A percentile compares a stretch with the other conserved stretches of the same genome.
These are phyloP conservation scores for Glonium stellatum DNA, from an alignment of 495 filamentous ascomycete genomes.

Conservation along the genomic window DNA sequence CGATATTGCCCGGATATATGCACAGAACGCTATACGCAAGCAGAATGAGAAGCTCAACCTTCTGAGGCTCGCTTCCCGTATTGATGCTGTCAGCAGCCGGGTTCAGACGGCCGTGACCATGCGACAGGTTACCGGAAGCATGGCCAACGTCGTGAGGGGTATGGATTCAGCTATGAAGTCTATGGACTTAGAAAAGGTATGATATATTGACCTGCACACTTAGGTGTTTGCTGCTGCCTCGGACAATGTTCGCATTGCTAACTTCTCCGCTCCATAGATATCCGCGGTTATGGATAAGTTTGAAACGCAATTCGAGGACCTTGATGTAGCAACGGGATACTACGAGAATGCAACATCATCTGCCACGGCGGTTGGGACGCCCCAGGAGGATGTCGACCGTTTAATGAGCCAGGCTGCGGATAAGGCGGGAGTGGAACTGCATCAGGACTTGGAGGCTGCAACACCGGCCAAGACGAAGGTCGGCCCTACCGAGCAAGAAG, in stretches of 20 bases:
- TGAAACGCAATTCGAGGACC: conserved; percentile 75
- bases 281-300: conserved; percentile 66
- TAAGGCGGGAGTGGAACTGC: conserved; percentile 70
- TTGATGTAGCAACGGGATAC: conserved; percentile 73
- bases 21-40: conserved; percentile 79
- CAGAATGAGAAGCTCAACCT: conserved; percentile 62
- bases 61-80: conserved; percentile 50
- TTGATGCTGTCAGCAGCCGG: conserved; percentile 55
- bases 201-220: conserved; percentile 1
- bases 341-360: conserved; percentile 75
- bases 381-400: conserved; percentile 77
- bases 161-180: conserved; percentile 60
- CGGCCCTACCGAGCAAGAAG: conserved; percentile 39
- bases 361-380: conserved; percentile 66
- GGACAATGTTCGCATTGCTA: background rate
- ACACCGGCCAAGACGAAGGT: conserved; percentile 36
- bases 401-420: conserved; percentile 74
- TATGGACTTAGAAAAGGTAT: conserved; percentile 64
- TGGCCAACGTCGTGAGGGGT: conserved; percentile 57
- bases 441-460: conserved; percentile 56
- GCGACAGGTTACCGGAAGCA: conserved; percentile 56
- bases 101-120: conserved; percentile 63
- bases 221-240: background rate
- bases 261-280: conserved; percentile 37
- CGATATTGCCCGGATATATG: conserved; percentile 75